Percentiles rank a stretch among this genome's conserved stretches.
These are phyloP conservation scores for Trifolium pratense DNA, from an alignment of 306 rosid species.

Conservation along the genomic window DNA sequence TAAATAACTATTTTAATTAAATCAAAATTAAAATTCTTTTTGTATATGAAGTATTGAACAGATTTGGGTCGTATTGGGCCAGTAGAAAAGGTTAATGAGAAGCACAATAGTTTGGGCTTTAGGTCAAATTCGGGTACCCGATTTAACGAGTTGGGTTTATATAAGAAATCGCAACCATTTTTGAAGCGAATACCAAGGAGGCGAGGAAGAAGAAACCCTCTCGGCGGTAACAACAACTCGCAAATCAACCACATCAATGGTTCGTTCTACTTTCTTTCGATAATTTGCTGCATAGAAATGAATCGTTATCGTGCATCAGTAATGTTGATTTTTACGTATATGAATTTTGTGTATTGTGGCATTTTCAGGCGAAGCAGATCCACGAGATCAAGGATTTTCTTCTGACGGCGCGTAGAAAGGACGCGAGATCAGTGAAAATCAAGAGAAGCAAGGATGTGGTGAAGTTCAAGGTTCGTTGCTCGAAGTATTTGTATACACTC, in stretches of 20 bases:
- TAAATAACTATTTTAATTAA: too few species aligned
- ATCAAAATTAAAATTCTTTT: too few species aligned
- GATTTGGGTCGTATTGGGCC: slow-evolving; percentile 6
- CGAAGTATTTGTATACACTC: slow-evolving; percentile 82
- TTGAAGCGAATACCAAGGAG: background rate
- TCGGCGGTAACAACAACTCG: background rate
- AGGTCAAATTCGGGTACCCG: slow-evolving; percentile 12
- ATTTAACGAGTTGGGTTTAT: slow-evolving; percentile 31
- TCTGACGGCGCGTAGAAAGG: slow-evolving; percentile 83
- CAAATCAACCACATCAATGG: slow-evolving; percentile 21
- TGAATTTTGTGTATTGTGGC: background rate
- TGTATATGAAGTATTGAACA: background rate
- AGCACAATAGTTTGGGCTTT: background rate
- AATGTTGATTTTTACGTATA: background rate
- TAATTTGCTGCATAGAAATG: too few species aligned
- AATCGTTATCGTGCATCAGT: too few species aligned
- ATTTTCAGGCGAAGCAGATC: slow-evolving; percentile 79
- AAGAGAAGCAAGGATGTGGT: slow-evolving; percentile 78
- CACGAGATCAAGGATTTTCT: slow-evolving; percentile 94
- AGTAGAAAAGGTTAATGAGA: background rate
- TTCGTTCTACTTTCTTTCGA: background rate
- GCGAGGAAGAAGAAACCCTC: background rate
- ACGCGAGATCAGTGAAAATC: slow-evolving; percentile 78
- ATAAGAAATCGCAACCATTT: background rate
- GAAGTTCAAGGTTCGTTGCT: slow-evolving; percentile 90